Conservation (phyloP, 257 asterid species). For the Solanum commersonii region DNA sequence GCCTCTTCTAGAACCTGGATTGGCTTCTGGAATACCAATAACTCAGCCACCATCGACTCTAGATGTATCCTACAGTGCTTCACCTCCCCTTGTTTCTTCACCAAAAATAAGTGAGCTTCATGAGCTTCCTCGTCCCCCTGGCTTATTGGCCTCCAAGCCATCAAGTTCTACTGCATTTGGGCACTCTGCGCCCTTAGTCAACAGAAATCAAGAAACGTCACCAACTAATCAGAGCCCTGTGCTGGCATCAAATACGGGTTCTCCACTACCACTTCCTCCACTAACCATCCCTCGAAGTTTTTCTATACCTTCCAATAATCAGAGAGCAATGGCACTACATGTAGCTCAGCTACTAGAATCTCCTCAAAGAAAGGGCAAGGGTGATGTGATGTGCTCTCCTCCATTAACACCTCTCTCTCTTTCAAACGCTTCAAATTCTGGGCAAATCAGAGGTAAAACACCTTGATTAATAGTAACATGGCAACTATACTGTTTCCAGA, state of each 20-base stretch:
- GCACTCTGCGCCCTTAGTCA: slow-evolving; percentile 71
- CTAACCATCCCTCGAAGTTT: slow-evolving; percentile 65
- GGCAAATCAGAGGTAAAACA: slow-evolving; percentile 60
- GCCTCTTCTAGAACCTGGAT: slow-evolving; percentile 40
- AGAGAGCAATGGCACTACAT: slow-evolving; percentile 34
- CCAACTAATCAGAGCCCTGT: slow-evolving; percentile 45
- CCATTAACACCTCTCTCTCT: slow-evolving; percentile 73
- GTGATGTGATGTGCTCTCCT: slow-evolving; percentile 53
- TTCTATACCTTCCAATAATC: slow-evolving; percentile 64
- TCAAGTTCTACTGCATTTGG: slow-evolving; percentile 38
- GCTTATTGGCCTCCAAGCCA: slow-evolving; percentile 40
- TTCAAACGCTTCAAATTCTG: slow-evolving; percentile 42
- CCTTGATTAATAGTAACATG: neutral
- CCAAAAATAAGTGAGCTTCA: slow-evolving; percentile 89
- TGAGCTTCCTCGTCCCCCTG: slow-evolving; percentile 99
- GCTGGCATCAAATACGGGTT: slow-evolving; percentile 35
- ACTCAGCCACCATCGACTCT: slow-evolving; percentile 33
- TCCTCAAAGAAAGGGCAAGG: slow-evolving; percentile 31
- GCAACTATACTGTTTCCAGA: neutral
- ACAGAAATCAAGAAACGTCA: slow-evolving; percentile 50
- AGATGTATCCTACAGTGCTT: slow-evolving; percentile 38
- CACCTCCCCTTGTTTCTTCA: slow-evolving; percentile 63
- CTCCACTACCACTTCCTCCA: slow-evolving; percentile 74
- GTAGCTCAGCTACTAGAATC: slow-evolving; percentile 51
- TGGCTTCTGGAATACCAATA: slow-evolving; percentile 29